These are phyloP conservation scores for Cunninghamia lanceolata DNA, from an alignment of 75 land plant species.

Conservation along the genomic window DNA sequence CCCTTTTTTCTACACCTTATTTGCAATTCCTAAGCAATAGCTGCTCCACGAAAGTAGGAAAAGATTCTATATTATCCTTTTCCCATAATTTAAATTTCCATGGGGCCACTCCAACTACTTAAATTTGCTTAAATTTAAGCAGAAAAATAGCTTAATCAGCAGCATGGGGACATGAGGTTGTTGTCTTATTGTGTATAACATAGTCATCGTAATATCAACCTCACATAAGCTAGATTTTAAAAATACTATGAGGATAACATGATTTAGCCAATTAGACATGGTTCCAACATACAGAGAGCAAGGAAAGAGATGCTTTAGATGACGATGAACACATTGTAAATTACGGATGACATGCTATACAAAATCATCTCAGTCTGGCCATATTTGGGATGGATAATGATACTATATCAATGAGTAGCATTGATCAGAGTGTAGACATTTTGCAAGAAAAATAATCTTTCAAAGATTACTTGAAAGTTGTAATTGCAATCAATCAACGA, in stretches of 20 bases:
- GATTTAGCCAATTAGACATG: conserved; percentile 17
- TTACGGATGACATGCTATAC: conserved; percentile 19
- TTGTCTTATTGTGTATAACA: conserved; percentile 74
- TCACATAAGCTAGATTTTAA: conserved; percentile 56
- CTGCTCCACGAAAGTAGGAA: no score
- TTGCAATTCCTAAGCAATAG: no score
- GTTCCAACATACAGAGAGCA: conserved; percentile 30
- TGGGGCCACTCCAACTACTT: no score
- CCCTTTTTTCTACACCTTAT: no score
- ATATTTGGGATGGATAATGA: conserved; percentile 34
- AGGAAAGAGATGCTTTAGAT: conserved; percentile 28
- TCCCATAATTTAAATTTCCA: no score
- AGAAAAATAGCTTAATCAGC: no score
- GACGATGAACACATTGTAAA: neutral
- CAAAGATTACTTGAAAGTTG: conserved; percentile 37
- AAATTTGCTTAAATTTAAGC: conserved; percentile 26
- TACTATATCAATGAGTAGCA: conserved; percentile 14
- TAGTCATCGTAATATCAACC: conserved; percentile 66
- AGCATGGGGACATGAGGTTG: conserved; percentile 55
- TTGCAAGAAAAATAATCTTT: conserved; percentile 20
- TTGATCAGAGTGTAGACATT: conserved; percentile 19
- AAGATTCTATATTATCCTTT: no score
- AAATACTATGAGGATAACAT: neutral
- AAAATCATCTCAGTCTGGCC: conserved; percentile 28
- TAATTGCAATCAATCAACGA: no score